Percentiles rank a stretch among this genome's conserved stretches.
These are phyloP conservation scores for Caryopteris hybrid DNA, from an alignment of 305 asterid species.

Conservation along the genomic window DNA sequence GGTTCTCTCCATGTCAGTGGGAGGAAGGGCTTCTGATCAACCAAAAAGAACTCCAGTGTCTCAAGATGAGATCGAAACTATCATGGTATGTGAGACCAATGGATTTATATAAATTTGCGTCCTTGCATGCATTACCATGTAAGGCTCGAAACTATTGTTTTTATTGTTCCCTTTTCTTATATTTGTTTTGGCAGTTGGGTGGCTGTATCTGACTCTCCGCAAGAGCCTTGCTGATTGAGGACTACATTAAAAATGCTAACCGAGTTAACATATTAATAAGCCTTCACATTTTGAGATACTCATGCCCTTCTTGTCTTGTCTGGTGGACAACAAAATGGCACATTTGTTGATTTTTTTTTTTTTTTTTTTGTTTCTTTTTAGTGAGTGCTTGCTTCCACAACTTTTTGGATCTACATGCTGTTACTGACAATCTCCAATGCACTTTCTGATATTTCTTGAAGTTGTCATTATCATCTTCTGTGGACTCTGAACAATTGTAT, in stretches of 20 bases:
- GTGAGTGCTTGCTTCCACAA: background rate
- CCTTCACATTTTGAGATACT: conserved; percentile 3
- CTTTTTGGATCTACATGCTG: background rate
- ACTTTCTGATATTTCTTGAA: background rate
- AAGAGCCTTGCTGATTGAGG: conserved; percentile 8
- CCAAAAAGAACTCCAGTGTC: conserved; percentile 79
- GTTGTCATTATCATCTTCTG: background rate
- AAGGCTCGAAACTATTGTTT: background rate
- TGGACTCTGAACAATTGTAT: background rate
- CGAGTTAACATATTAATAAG: background rate
- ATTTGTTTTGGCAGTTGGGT: conserved; percentile 64
- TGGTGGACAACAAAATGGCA: too few species aligned
- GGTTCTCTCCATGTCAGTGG: conserved; percentile 41
- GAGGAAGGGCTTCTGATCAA: conserved; percentile 89
- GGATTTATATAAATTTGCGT: background rate
- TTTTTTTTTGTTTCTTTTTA: too few species aligned
- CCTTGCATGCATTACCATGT: background rate
- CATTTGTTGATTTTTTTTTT: too few species aligned
- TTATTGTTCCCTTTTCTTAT: background rate
- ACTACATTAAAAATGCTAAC: conserved; percentile 10
- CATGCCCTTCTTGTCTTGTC: too few species aligned
- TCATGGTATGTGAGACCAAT: conserved; percentile 50
- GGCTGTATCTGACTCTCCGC: conserved; percentile 49
- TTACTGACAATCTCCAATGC: background rate
- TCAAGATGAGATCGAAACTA: conserved; percentile 70